Conservation (phyloP, 768 basidiomycete species). For the Tricholoma matsutake region DNA sequence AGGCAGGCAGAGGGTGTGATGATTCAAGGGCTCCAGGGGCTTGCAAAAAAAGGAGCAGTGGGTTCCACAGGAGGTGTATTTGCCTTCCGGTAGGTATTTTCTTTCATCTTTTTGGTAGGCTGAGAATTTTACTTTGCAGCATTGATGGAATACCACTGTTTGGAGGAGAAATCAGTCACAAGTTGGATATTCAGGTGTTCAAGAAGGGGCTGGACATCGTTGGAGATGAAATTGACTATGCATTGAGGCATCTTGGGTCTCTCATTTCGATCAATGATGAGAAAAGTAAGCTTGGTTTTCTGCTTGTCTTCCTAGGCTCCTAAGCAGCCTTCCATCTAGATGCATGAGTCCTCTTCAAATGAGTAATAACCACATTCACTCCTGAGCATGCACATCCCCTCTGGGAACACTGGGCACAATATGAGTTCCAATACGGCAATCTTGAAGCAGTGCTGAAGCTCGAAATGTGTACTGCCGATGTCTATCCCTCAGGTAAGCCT, state of each 20-base stretch:
- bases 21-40: slow-evolving; percentile 59
- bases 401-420: no score
- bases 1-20: slow-evolving; percentile 82
- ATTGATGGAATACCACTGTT: no score
- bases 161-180: no score
- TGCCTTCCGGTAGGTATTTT: no score
- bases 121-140: no score
- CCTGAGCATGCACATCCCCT: no score
- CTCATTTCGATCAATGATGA: slow-evolving; percentile 93
- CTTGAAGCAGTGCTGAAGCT: no score
- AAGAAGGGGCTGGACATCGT: no score
- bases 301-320: slow-evolving; percentile 1
- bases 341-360: slow-evolving; percentile 93
- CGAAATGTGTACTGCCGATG: slow-evolving; percentile 84
- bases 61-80: slow-evolving; percentile 88
- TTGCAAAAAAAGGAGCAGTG: slow-evolving; percentile 73
- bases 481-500: slow-evolving; percentile 74
- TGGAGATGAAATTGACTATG: no score
- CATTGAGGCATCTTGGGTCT: slow-evolving; percentile 93
- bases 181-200: no score
- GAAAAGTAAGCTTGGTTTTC: slow-evolving; percentile 62
- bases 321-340: slow-evolving; percentile 45
- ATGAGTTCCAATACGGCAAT: no score
- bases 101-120: no score
- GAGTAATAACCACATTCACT: slow-evolving; percentile 74